Conservation (phyloP, 2,329 filamentous ascomycete species). For the Aspergillus sergii region DNA sequence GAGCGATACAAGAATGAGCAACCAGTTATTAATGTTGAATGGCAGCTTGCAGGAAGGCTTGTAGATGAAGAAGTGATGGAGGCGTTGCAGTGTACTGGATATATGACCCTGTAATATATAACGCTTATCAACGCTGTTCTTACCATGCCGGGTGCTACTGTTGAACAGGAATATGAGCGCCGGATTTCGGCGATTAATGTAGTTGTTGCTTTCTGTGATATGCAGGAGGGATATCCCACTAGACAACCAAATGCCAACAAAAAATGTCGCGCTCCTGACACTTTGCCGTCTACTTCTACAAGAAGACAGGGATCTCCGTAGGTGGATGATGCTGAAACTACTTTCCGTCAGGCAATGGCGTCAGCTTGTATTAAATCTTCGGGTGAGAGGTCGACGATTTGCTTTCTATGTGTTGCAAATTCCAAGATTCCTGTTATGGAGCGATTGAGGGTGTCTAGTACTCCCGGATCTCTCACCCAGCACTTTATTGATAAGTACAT, state of each 20-base stretch:
- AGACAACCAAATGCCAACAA: slow-evolving; percentile 12
- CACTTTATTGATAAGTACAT: slow-evolving; percentile 25
- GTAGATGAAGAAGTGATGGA: slow-evolving; percentile 27
- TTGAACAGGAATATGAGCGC: slow-evolving; percentile 28
- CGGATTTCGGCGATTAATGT: slow-evolving; percentile 29
- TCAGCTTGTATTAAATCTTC: slow-evolving; percentile 21
- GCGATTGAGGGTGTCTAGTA: slow-evolving; percentile 17
- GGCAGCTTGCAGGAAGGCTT: slow-evolving; percentile 27
- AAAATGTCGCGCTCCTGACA: slow-evolving; percentile 17
- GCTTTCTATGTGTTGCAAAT: slow-evolving; percentile 25
- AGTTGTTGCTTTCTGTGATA: slow-evolving; percentile 28
- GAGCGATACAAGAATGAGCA: slow-evolving; percentile 31
- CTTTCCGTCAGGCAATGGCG: slow-evolving; percentile 17
- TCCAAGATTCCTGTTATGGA: slow-evolving; percentile 15
- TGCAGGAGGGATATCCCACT: slow-evolving; percentile 28
- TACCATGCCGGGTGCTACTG: slow-evolving; percentile 24
- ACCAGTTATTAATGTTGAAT: slow-evolving; percentile 29
- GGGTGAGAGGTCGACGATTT: slow-evolving; percentile 22
- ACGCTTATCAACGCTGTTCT: slow-evolving; percentile 29
- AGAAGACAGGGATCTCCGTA: slow-evolving; percentile 17
- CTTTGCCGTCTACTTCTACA: slow-evolving; percentile 11
- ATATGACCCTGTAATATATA: slow-evolving; percentile 27
- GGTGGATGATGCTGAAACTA: slow-evolving; percentile 9
- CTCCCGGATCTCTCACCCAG: slow-evolving; percentile 25
- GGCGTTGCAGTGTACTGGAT: slow-evolving; percentile 25